A percentile compares a stretch with the other conserved stretches of the same genome.
phyloP scores from a whole-genome alignment of 225 moss, liverwort and hornwort genomes.

The Pleurozium schreberi region DNA sequence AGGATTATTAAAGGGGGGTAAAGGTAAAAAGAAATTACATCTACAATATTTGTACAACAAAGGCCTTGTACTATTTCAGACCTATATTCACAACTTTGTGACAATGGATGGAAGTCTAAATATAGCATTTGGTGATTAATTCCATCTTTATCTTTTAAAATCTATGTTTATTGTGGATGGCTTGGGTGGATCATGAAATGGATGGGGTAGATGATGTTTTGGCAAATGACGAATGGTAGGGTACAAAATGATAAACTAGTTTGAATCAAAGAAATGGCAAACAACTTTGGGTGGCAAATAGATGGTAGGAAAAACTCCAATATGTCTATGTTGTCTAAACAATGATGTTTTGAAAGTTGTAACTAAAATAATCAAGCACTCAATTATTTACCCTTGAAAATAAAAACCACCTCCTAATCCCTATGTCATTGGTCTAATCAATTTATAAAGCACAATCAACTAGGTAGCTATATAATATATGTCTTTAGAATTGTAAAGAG shows the following conservation, averaged over 20 bases:
- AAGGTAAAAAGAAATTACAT: too few relatives aligned
- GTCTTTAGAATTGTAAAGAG: neutral
- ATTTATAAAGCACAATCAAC: neutral
- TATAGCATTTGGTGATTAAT: neutral
- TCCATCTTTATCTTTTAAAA: rapidly evolving
- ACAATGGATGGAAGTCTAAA: too few relatives aligned
- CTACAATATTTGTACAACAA: too few relatives aligned
- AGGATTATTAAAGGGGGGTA: too few relatives aligned
- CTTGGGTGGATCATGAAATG: neutral
- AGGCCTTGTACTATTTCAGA: too few relatives aligned
- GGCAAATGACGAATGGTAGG: neutral
- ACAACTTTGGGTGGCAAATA: neutral
- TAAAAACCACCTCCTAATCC: neutral
- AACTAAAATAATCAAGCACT: neutral
- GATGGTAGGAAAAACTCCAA: too few relatives aligned
- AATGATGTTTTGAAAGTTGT: neutral
- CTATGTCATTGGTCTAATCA: too few relatives aligned
- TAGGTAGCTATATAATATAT: neutral
- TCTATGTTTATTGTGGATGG: rapidly evolving
- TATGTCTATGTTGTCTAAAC: rapidly evolving
- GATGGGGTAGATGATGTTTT: neutral
- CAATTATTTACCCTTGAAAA: neutral
- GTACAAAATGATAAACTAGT: too few relatives aligned
- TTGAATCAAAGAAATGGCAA: neutral
- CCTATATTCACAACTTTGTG: too few relatives aligned